Evolutionary conservation across 371 early-diverging fungal species (phyloP), one percentile per base, ranked within the genome.

Genomic region (Mucor racemosus): DNA sequence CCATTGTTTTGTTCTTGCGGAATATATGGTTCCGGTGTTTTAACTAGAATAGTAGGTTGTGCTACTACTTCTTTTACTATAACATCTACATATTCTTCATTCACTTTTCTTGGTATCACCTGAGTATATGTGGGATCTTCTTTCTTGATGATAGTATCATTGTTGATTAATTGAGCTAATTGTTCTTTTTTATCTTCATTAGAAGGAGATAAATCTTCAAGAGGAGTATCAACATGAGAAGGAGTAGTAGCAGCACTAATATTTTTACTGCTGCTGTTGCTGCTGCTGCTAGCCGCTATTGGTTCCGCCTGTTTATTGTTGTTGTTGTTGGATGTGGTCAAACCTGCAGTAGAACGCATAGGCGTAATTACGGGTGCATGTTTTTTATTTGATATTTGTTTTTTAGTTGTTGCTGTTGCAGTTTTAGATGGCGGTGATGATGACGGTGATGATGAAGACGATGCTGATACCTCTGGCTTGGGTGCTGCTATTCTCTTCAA

Each of bases 11-110:
- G 58, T 39, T 26, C 26, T 26, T 26, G 40, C 40, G 58, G 58
- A 13, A 21, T 13, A 10, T 10, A 6, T 14, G 58, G 1, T 14
- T 58, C 58, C 58, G 58, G 34, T 19, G 38, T 39, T 56, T 56
- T 19, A 35, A 56, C 57, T n/a, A 35, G 35, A 56, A 34, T 36
- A 56, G 57, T 14, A 56, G 57, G 36, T 56, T 35, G 58, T 58
- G 58, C 21, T 39, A 58, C 39, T 58, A 39, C 39, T 17, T 58
- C 40, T 26, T 38, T 58, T n/a, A 11, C 39, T 21, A 21, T 21
- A 58, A 39, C 39, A 36, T 58, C 39, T 39, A 38, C 58, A 36
- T 58, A 11, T 21, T 58, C 21, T 58, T 58, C 26, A 39, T 17
- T 8, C 39, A 19, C 39, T 35, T 58, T 58, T 40, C 21, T 56